Conservation (phyloP, 306 rosid genomes). For the Echinosophora koreensis region DNA sequence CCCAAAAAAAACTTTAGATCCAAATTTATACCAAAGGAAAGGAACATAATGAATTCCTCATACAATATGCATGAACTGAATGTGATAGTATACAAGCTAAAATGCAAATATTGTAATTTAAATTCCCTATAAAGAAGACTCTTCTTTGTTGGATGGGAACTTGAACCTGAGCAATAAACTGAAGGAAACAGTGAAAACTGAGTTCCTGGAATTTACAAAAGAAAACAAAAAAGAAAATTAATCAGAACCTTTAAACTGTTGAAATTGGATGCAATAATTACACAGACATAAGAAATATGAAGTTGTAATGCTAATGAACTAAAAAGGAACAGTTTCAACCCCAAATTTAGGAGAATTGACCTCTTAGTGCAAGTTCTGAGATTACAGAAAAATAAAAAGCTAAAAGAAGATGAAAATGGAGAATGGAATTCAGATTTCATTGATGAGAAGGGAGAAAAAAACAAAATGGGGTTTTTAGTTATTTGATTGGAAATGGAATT, state of each 20-base stretch:
- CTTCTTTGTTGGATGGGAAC: conserved; percentile 29
- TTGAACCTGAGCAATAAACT: conserved; percentile 45
- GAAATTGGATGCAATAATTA: conserved; percentile 29
- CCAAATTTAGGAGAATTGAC: too few relatives aligned
- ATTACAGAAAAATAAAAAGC: background rate
- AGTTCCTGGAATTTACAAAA: conserved; percentile 52
- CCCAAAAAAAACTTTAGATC: conserved; percentile 1
- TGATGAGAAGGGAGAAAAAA: background rate
- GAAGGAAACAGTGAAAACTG: conserved; percentile 48
- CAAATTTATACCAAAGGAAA: conserved; percentile 23
- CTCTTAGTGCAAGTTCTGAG: too few relatives aligned
- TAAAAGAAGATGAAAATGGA: background rate
- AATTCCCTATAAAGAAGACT: conserved; percentile 42
- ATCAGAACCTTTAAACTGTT: too few relatives aligned
- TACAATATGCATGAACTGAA: background rate
- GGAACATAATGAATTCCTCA: background rate
- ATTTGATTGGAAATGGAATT: conserved; percentile 5
- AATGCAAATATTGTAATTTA: conserved; percentile 41
- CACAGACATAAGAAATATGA: background rate
- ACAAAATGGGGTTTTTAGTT: background rate
- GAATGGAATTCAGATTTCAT: background rate
- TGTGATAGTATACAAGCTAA: background rate
- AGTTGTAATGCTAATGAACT: background rate
- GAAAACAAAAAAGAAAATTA: background rate
- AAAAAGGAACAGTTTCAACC: too few relatives aligned